Evolutionary conservation across 1,284 basidiomycete species (phyloP).

Genomic region (Erythrobasidium hasegawianum): DNA sequence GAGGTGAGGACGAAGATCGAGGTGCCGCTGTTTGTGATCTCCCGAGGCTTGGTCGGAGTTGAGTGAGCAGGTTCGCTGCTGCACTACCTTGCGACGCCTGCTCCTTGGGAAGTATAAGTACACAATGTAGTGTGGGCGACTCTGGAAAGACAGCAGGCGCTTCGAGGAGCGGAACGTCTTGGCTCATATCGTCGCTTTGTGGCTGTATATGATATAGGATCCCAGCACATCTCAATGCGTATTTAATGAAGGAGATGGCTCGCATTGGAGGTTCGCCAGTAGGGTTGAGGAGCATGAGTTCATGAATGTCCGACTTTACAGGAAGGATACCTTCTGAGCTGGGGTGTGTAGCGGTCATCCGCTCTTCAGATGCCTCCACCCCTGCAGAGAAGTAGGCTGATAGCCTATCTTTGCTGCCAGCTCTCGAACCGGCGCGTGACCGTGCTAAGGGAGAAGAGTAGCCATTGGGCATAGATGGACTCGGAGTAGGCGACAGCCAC

Average conservation of each 20-base stretch:
- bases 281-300: conserved; percentile 49
- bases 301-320: conserved; percentile 5
- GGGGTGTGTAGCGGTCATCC: conserved; percentile 1
- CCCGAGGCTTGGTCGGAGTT: conserved; percentile 14
- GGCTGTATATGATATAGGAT: conserved; percentile 54
- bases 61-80: conserved; percentile 20
- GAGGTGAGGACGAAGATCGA: conserved; percentile 16
- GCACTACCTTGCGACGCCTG: conserved; percentile 6
- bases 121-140: conserved; percentile 26
- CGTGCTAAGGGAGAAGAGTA: background rate
- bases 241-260: conserved; percentile 52
- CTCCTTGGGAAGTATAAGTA: conserved; percentile 10
- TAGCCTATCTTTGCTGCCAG: conserved; percentile 15
- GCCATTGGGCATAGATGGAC: background rate
- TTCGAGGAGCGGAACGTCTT: conserved; percentile 11
- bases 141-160: conserved; percentile 1
- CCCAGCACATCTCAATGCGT: conserved; percentile 55
- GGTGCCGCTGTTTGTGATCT: conserved; percentile 15
- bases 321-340: background rate
- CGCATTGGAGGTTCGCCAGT: conserved; percentile 47
- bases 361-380: conserved; percentile 15
- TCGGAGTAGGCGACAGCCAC: conserved; percentile 13
- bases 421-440: conserved; percentile 7
- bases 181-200: conserved; percentile 5
- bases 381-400: conserved; percentile 3